A percentile compares a stretch with the other conserved stretches of the same genome.
Evolutionary conservation across 805 yeast species (phyloP).

Genomic region (Saccharomyces kudriavzevii): DNA sequence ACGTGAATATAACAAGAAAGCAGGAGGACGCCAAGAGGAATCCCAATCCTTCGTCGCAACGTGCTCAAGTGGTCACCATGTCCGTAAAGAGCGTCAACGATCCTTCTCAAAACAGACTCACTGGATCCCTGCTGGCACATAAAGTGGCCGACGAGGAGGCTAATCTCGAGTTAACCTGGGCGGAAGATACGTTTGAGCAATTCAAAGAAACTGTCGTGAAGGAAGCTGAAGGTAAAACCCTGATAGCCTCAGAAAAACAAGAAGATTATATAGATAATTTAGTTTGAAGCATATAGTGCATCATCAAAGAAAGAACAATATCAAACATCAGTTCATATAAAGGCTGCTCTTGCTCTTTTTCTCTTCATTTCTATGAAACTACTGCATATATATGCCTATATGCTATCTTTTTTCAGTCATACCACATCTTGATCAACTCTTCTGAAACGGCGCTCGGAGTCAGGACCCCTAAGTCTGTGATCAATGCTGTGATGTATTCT

Average conservation of each 20-base stretch:
- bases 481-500: conserved; percentile 87
- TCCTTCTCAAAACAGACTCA: conserved; percentile 49
- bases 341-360: neutral
- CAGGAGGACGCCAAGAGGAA: conserved; percentile 37
- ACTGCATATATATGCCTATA: neutral
- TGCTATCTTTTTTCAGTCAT: conserved; percentile 43
- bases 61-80: conserved; percentile 66
- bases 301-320: neutral
- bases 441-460: conserved; percentile 98
- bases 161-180: conserved; percentile 38
- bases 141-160: conserved; percentile 57
- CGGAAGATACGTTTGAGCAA: conserved; percentile 32
- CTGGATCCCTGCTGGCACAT: conserved; percentile 63
- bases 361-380: neutral
- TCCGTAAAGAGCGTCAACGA: conserved; percentile 56
- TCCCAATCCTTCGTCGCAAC: conserved; percentile 29
- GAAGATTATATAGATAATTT: conserved; percentile 23
- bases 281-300: conserved; percentile 6
- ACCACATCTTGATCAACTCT: conserved; percentile 96
- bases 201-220: conserved; percentile 19
- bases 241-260: conserved; percentile 20
- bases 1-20: conserved; percentile 38
- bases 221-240: conserved; percentile 16
- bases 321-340: neutral
- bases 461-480: conserved; percentile 91